Percentiles rank a stretch among this genome's conserved stretches.
These are phyloP conservation scores for Colletotrichum limetticola DNA, from an alignment of 2,329 filamentous ascomycete genomes.

Conservation along the genomic window DNA sequence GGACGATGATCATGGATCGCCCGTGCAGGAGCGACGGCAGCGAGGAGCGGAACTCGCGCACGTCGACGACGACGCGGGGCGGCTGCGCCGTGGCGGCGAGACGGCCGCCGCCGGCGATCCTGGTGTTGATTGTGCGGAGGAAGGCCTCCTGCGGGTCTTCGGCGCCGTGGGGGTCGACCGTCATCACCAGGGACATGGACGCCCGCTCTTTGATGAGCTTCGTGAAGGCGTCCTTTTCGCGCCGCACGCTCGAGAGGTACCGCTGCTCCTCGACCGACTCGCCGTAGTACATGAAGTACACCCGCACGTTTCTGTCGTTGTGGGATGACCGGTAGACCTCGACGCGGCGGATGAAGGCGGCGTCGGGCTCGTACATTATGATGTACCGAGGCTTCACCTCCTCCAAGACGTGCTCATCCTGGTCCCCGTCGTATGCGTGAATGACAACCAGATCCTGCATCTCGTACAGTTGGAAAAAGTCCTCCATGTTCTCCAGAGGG, in stretches of 20 bases:
- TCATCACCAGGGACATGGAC: conserved; percentile 90
- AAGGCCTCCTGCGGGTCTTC: conserved; percentile 92
- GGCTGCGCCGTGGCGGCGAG: conserved; percentile 86
- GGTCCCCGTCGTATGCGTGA: conserved; percentile 94
- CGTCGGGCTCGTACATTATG: conserved; percentile 98
- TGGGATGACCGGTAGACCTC: conserved; percentile 98
- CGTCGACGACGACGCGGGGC: conserved; percentile 92
- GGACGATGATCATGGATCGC: conserved; percentile 86
- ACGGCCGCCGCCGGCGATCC: conserved; percentile 92
- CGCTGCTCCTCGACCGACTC: conserved; percentile 95
- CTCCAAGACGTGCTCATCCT: conserved; percentile 96
- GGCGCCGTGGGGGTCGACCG: conserved; percentile 72
- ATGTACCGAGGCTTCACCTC: conserved; percentile 94
- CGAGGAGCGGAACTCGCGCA: conserved; percentile 94
- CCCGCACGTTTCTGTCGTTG: conserved; percentile 85
- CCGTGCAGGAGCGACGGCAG: conserved; percentile 92
- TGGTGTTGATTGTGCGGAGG: conserved; percentile 93
- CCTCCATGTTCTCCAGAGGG: conserved; percentile 89
- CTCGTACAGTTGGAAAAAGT: conserved; percentile 90
- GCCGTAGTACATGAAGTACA: conserved; percentile 97
- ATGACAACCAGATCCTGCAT: conserved; percentile 90
- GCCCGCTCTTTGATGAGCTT: conserved; percentile 94
- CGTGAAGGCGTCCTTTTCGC: conserved; percentile 96
- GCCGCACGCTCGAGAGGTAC: conserved; percentile 88
- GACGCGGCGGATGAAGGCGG: conserved; percentile 91